Percentiles rank a stretch among this genome's conserved stretches.
These are phyloP conservation scores for Plasmodium gaboni DNA, from an alignment of 169 alveolate species.

Conservation along the genomic window DNA sequence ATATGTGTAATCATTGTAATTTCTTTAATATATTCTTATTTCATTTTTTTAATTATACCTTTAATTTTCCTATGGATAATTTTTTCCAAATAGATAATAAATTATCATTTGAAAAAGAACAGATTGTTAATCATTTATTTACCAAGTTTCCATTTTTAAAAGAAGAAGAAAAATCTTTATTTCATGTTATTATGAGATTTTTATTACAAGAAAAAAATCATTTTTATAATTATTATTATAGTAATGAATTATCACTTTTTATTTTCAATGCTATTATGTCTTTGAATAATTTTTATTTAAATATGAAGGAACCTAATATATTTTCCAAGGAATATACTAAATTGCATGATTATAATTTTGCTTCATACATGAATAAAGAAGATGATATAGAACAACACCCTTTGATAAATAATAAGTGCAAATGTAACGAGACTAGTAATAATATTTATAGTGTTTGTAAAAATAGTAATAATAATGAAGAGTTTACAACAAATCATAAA, in stretches of 20 bases:
- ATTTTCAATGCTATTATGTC: constrained; percentile 64
- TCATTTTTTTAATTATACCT: constrained; percentile 67
- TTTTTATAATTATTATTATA: constrained; percentile 59
- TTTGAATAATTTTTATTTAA: constrained; percentile 28
- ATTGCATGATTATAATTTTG: constrained; percentile 15
- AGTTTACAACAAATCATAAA: too few relatives aligned
- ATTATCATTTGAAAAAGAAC: constrained; percentile 12
- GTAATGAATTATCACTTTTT: constrained; percentile 35
- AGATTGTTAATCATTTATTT: constrained; percentile 9
- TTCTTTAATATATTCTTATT: constrained; percentile 33
- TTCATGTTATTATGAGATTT: constrained; percentile 29
- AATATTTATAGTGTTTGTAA: background rate
- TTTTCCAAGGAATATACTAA: constrained; percentile 22
- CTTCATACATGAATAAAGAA: background rate
- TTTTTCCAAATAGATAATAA: constrained; percentile 53
- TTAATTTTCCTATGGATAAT: constrained; percentile 72
- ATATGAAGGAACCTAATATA: constrained; percentile 12
- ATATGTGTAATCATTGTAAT: constrained; percentile 35
- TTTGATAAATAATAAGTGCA: too few relatives aligned
- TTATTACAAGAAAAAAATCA: constrained; percentile 61
- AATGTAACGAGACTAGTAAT: background rate
- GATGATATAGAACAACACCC: background rate
- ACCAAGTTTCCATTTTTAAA: constrained; percentile 28
- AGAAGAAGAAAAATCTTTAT: constrained; percentile 28
- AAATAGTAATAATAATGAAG: background rate